A percentile compares a stretch with the other conserved stretches of the same genome.
phyloP scores from a whole-genome alignment of 306 rosid species.

The Acacia crassicarpa region DNA sequence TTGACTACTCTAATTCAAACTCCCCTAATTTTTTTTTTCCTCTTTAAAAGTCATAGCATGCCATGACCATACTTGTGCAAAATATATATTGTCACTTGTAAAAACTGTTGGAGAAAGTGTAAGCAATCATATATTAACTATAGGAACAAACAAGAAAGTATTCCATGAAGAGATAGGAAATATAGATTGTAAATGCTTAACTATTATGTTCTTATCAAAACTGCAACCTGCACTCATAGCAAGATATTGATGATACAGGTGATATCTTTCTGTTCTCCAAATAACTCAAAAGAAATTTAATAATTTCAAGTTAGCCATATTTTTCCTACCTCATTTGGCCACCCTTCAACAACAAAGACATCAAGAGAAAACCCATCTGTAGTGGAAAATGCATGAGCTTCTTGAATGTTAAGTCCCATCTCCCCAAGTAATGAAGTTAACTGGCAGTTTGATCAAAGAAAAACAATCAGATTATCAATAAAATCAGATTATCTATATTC shows the following conservation, averaged over 20 bases:
- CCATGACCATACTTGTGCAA: slow-evolving; percentile 2
- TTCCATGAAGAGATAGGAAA: slow-evolving; percentile 8
- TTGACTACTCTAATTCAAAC: no score
- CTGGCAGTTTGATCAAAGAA: slow-evolving; percentile 47
- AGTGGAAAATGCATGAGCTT: slow-evolving; percentile 99
- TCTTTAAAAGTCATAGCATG: not conserved
- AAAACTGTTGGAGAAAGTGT: slow-evolving; percentile 1
- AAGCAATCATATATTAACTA: slow-evolving; percentile 24
- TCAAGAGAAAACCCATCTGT: slow-evolving; percentile 95
- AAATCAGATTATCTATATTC: slow-evolving; percentile 3
- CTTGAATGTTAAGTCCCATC: slow-evolving; percentile 94
- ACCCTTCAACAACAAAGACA: slow-evolving; percentile 95
- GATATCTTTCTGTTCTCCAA: slow-evolving; percentile 25
- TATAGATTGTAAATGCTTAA: not conserved
- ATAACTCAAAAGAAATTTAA: slow-evolving; percentile 15
- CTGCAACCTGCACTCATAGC: slow-evolving; percentile 3
- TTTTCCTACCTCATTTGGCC: slow-evolving; percentile 81
- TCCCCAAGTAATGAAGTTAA: slow-evolving; percentile 88
- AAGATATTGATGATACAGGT: slow-evolving; percentile 22
- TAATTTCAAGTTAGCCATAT: slow-evolving; percentile 28
- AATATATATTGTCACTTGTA: not conserved
- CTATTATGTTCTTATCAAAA: slow-evolving; percentile 11
- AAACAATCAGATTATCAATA: slow-evolving; percentile 4
- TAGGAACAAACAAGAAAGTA: slow-evolving; percentile 24
- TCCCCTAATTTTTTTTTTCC: not conserved